A percentile compares a stretch with the other conserved stretches of the same genome.
phyloP scores from a whole-genome alignment of 768 basidiomycete species.

The Calocybe gangraenosa region DNA sequence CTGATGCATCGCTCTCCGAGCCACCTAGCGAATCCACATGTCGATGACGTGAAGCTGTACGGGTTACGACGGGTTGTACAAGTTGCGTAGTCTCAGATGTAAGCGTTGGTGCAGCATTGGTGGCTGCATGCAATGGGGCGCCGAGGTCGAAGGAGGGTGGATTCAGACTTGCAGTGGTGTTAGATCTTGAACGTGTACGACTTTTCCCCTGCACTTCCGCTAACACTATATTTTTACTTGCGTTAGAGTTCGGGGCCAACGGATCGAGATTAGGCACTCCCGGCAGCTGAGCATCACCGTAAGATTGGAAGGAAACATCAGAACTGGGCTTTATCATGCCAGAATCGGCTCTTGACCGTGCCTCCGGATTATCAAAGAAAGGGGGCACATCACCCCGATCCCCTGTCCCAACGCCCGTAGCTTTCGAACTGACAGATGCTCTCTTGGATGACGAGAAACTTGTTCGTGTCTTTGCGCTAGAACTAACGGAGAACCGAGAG shows the following conservation, averaged over 20 bases:
- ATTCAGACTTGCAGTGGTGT: conserved; percentile 13
- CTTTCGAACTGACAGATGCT: conserved; percentile 1
- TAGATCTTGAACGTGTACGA: conserved; percentile 9
- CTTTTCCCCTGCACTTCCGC: neutral
- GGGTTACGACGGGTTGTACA: no score
- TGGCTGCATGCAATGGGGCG: neutral
- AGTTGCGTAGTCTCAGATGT: no score
- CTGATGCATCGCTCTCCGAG: conserved; percentile 28
- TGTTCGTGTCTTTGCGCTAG: conserved; percentile 28
- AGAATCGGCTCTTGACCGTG: conserved; percentile 6
- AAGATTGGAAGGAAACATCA: neutral
- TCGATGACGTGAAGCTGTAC: no score
- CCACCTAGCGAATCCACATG: conserved; percentile 16
- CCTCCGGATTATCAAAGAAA: conserved; percentile 11
- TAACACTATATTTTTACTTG: neutral
- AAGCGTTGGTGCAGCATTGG: neutral
- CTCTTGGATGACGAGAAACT: conserved; percentile 8
- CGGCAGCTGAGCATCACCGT: neutral
- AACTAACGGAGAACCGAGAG: conserved; percentile 51
- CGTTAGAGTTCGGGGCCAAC: neutral
- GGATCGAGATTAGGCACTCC: neutral
- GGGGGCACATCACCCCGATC: neutral
- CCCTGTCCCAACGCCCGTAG: neutral
- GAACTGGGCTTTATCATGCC: neutral
- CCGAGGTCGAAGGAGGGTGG: conserved; percentile 1